Evolutionary conservation across 805 yeast genomes (phyloP).

Genomic region (Debaryomyces tyrocola): DNA sequence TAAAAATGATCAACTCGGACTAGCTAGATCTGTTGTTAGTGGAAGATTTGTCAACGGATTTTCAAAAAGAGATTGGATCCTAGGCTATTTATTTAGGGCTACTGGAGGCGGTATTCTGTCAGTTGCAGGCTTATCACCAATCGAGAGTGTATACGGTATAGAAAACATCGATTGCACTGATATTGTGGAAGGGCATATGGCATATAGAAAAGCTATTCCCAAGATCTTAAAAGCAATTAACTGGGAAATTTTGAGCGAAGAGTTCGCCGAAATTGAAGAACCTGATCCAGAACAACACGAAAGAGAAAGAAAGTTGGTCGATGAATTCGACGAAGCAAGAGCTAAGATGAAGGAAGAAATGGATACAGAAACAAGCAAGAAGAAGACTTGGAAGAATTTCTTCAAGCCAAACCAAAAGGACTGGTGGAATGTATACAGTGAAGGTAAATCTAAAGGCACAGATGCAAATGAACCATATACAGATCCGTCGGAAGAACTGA

Average conservation of each 20-base stretch:
- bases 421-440: constrained; percentile 59
- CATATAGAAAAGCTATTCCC: constrained; percentile 94
- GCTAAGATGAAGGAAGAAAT: constrained; percentile 53
- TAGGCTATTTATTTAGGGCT: constrained; percentile 93
- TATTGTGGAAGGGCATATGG: constrained; percentile 92
- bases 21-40: constrained; percentile 82
- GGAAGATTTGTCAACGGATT: constrained; percentile 90
- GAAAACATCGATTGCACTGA: constrained; percentile 90
- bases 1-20: constrained; percentile 70
- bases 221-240: constrained; percentile 65
- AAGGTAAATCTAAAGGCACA: constrained; percentile 20
- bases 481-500: constrained; percentile 16
- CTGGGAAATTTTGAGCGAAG: constrained; percentile 84
- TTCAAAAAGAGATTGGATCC: constrained; percentile 91
- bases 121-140: constrained; percentile 87
- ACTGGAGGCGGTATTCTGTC: constrained; percentile 90
- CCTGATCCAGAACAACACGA: constrained; percentile 88
- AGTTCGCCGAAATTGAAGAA: constrained; percentile 93
- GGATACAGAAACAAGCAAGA: constrained; percentile 23
- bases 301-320: constrained; percentile 76
- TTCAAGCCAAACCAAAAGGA: constrained; percentile 49
- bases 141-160: constrained; percentile 59
- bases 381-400: constrained; percentile 51
- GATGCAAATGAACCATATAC: constrained; percentile 21
- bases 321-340: constrained; percentile 85